A percentile compares a stretch with the other conserved stretches of the same genome.
Evolutionary conservation across 257 asterid genomes (phyloP).

Genomic region (Cynanchum wilfordii): DNA sequence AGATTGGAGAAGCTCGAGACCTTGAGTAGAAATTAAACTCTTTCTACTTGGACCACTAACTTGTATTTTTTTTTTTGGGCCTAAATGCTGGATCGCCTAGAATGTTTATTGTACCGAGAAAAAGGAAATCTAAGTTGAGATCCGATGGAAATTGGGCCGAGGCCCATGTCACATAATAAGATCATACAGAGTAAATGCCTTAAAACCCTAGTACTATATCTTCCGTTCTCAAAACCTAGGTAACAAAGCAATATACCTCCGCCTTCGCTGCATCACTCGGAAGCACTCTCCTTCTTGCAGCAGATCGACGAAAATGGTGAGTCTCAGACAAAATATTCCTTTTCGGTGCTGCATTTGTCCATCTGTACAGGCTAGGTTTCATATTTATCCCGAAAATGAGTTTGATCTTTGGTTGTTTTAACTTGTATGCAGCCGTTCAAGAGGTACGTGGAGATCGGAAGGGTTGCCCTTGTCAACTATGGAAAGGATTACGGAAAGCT

Average conservation of each 20-base stretch:
- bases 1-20: too few relatives aligned
- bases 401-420: not conserved
- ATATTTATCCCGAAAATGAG: constrained; percentile 10
- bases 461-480: constrained; percentile 84
- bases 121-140: too few relatives aligned
- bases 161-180: not conserved
- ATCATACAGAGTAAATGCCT: not conserved
- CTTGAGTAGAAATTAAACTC: too few relatives aligned
- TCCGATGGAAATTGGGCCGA: not conserved
- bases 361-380: not conserved
- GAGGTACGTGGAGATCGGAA: constrained; percentile 92
- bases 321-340: not conserved
- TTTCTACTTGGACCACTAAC: too few relatives aligned
- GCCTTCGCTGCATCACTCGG: not conserved
- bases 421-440: constrained; percentile 64
- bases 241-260: not conserved
- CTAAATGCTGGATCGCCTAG: too few relatives aligned
- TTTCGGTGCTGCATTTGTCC: too few relatives aligned
- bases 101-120: too few relatives aligned
- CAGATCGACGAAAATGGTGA: constrained; percentile 22
- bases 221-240: constrained; percentile 7
- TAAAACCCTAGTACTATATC: constrained; percentile 11
- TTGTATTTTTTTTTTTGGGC: too few relatives aligned
- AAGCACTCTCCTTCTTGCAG: not conserved
- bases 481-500: constrained; percentile 86